Evolutionary conservation across 2,329 filamentous ascomycete species (phyloP).

Genomic region (Beauveria varroae): DNA sequence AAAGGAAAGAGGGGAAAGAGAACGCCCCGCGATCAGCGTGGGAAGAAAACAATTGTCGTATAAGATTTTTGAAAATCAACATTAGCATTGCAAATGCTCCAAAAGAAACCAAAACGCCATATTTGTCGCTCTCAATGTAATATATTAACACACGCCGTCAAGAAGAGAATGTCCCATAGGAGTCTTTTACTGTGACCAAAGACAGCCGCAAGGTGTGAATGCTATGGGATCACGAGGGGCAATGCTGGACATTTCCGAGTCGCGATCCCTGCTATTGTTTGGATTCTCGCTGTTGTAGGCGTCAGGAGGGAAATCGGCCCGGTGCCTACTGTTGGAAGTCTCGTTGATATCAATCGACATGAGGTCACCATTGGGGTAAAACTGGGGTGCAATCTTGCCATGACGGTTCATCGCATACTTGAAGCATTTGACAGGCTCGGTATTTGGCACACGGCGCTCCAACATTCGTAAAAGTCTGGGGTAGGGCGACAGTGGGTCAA

Average conservation of each 20-base stretch:
- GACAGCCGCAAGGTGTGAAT: constrained; percentile 44
- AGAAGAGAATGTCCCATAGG: neutral
- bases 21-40: neutral
- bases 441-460: constrained; percentile 38
- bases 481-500: constrained; percentile 29
- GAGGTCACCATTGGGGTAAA: constrained; percentile 15
- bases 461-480: constrained; percentile 48
- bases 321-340: constrained; percentile 10
- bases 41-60: neutral
- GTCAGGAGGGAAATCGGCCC: neutral
- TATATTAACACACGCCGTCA: neutral
- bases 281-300: neutral
- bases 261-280: neutral
- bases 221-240: constrained; percentile 20
- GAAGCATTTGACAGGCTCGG: constrained; percentile 35
- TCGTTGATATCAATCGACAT: constrained; percentile 40
- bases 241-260: neutral
- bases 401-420: constrained; percentile 40
- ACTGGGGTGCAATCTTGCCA: constrained; percentile 21
- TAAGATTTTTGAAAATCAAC: neutral
- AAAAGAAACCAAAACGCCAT: neutral
- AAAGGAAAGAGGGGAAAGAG: neutral
- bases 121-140: neutral
- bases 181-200: constrained; percentile 33
- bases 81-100: neutral